Evolutionary conservation across 225 moss, liverwort and hornwort genomes (phyloP).

Genomic region (Thuidium tamariscinum): DNA sequence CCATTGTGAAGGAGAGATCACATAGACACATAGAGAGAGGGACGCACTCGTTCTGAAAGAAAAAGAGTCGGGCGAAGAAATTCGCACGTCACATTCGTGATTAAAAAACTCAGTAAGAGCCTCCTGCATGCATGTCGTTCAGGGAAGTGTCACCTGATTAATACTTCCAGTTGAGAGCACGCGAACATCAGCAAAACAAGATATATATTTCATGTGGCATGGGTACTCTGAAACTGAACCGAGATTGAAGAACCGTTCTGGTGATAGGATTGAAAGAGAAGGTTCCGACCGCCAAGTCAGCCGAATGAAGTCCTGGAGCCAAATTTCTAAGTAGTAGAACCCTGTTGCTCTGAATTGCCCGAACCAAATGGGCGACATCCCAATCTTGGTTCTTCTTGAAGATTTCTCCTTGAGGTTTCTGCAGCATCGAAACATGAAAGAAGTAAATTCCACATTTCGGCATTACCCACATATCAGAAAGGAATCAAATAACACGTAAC

Average conservation of each 20-base stretch:
- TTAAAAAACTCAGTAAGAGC: neutral
- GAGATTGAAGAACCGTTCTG: neutral
- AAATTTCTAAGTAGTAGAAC: conserved; percentile 30
- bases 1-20: neutral
- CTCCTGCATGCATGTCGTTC: conserved; percentile 20
- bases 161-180: neutral
- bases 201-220: neutral
- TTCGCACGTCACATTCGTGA: conserved; percentile 23
- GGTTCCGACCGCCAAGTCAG: conserved; percentile 20
- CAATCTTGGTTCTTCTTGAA: conserved; percentile 24
- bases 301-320: conserved; percentile 18
- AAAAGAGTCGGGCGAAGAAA: conserved; percentile 11
- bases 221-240: neutral
- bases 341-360: conserved; percentile 3
- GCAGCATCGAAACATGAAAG: neutral
- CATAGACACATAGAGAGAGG: neutral
- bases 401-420: neutral
- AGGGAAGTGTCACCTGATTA: neutral
- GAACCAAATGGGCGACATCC: neutral
- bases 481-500: neutral
- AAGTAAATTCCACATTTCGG: neutral
- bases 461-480: neutral
- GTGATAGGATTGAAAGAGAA: neutral
- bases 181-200: neutral
- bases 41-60: conserved; percentile 16